phyloP scores from a whole-genome alignment of 768 basidiomycete species.

The Leccinellum rugosiceps region DNA sequence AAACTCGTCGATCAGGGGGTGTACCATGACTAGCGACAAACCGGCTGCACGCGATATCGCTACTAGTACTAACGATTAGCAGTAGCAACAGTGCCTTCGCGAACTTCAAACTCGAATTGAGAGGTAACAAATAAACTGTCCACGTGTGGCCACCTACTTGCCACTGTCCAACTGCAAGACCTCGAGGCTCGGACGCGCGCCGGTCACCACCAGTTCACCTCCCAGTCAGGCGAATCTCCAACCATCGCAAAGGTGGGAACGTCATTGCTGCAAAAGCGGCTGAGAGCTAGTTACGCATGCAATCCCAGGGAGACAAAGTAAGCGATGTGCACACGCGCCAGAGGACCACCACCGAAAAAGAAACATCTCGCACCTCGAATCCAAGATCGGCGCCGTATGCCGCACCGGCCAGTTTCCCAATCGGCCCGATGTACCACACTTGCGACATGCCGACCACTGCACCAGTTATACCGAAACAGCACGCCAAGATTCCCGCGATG shows the following conservation, averaged over 20 bases:
- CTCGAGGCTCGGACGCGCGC: not conserved
- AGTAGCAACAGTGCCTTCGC: not conserved
- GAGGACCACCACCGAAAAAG: not conserved
- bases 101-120: not conserved
- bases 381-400: conserved; percentile 49
- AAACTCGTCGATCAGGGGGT: too few relatives aligned
- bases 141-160: too few relatives aligned
- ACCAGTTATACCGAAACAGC: conserved; percentile 44
- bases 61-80: too few relatives aligned
- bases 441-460: conserved; percentile 54
- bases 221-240: conserved; percentile 46
- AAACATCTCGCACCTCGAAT: conserved; percentile 42
- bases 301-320: not conserved
- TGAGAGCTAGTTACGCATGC: too few relatives aligned
- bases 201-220: conserved; percentile 27
- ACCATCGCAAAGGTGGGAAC: conserved; percentile 46
- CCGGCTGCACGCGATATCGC: too few relatives aligned
- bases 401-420: conserved; percentile 41
- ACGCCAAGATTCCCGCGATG: conserved; percentile 45
- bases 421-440: conserved; percentile 50
- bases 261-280: conserved; percentile 45
- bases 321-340: not conserved
- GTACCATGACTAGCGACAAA: too few relatives aligned
- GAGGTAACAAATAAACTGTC: not conserved
- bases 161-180: not conserved